Conservation (phyloP, 305 asterid genomes). For the Caryopteris hybrid region DNA sequence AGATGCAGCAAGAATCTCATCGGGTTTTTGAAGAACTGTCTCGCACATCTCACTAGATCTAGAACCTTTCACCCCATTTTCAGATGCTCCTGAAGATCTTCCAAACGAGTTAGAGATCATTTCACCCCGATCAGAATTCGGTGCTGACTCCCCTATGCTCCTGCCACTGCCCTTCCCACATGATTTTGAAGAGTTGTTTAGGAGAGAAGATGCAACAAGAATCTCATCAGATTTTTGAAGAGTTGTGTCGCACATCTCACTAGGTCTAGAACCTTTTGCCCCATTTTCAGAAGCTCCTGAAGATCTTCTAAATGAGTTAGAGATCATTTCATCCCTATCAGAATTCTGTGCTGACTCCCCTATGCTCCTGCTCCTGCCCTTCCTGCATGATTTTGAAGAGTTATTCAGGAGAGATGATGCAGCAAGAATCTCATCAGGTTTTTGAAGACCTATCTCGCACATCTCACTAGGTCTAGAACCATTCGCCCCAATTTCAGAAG, state of each 20-base stretch:
- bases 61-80: slow-evolving; percentile 20
- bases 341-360: slow-evolving; percentile 19
- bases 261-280: slow-evolving; percentile 18
- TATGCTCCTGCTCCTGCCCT: slow-evolving; percentile 4
- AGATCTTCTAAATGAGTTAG: slow-evolving; percentile 12
- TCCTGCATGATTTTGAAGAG: too few relatives aligned
- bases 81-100: slow-evolving; percentile 14
- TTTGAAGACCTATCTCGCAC: slow-evolving; percentile 17
- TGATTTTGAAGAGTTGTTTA: too few relatives aligned
- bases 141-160: slow-evolving; percentile 10
- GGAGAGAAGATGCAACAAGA: slow-evolving; percentile 20
- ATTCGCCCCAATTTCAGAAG: slow-evolving; percentile 19
- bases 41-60: slow-evolving; percentile 20
- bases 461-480: slow-evolving; percentile 21
- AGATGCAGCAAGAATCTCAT: slow-evolving; percentile 17
- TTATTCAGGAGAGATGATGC: slow-evolving; percentile 20
- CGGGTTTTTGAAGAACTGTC: slow-evolving; percentile 21
- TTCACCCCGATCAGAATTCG: slow-evolving; percentile 19
- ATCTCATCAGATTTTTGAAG: slow-evolving; percentile 22
- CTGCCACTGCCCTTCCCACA: slow-evolving; percentile 8
- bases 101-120: slow-evolving; percentile 11
- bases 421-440: slow-evolving; percentile 23
- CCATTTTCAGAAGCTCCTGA: slow-evolving; percentile 17
- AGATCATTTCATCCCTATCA: slow-evolving; percentile 12
- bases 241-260: slow-evolving; percentile 21